These are phyloP conservation scores for Aspergillus fructus DNA, from an alignment of 2,329 filamentous ascomycete species.

Conservation along the genomic window DNA sequence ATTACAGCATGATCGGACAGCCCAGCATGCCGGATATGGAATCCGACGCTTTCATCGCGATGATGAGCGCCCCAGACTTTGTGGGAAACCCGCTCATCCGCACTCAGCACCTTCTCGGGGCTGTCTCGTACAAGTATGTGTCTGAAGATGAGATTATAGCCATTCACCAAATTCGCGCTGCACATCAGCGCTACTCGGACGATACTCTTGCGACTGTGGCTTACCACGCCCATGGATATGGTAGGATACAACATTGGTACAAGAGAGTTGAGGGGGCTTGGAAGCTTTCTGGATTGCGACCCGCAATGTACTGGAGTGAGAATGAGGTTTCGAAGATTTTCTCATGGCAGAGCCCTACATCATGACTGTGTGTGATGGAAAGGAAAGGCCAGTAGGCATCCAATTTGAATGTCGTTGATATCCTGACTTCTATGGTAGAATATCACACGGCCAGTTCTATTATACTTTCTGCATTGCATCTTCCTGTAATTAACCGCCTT, in stretches of 20 bases:
- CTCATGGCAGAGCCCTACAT: too few relatives aligned
- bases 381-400: too few relatives aligned
- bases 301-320: neutral
- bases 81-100: neutral
- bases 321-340: neutral
- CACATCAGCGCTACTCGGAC: neutral
- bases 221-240: neutral
- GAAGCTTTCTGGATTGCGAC: neutral
- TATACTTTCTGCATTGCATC: too few relatives aligned
- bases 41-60: neutral
- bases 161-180: neutral
- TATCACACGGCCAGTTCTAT: too few relatives aligned
- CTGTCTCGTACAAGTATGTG: neutral
- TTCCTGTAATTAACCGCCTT: too few relatives aligned
- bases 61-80: neutral
- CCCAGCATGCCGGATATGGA: neutral
- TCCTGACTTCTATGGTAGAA: accelerated
- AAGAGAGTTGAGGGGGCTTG: neutral
- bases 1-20: neutral
- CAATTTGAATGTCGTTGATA: too few relatives aligned
- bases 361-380: neutral
- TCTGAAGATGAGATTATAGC: neutral
- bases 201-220: neutral
- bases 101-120: neutral
- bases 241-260: neutral